Conservation (phyloP, 805 yeast species). For the Cyberlindnera lachancei region DNA sequence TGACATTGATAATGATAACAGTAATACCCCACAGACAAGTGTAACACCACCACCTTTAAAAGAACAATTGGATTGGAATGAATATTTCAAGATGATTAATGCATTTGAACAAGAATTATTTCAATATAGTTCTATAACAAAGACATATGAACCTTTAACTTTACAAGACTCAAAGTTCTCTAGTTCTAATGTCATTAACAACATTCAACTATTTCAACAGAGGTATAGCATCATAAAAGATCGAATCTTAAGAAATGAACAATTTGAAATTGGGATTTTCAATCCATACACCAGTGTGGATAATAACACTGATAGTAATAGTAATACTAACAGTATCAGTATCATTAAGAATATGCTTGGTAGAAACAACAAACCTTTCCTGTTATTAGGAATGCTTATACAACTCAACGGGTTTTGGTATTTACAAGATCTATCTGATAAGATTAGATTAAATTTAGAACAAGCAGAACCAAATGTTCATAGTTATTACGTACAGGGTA, state of each 20-base stretch:
- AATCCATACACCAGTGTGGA: conserved; percentile 29
- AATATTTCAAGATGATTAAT: conserved; percentile 59
- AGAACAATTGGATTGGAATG: conserved; percentile 53
- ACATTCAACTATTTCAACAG: conserved; percentile 37
- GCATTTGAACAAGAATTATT: conserved; percentile 59
- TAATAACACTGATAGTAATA: conserved; percentile 9
- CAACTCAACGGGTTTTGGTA: conserved; percentile 62
- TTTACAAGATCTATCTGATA: conserved; percentile 76
- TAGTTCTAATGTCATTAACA: conserved; percentile 22
- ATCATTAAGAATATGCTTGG: conserved; percentile 82
- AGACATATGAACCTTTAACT: conserved; percentile 44
- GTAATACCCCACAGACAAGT: conserved; percentile 21
- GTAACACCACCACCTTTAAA: conserved; percentile 20
- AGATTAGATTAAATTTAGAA: conserved; percentile 50
- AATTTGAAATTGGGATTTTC: conserved; percentile 41
- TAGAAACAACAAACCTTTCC: conserved; percentile 66
- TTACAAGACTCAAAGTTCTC: conserved; percentile 16
- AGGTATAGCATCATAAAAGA: conserved; percentile 63
- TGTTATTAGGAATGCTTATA: conserved; percentile 70
- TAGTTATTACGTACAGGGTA: conserved; percentile 65
- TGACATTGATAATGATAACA: neutral
- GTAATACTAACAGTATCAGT: conserved; percentile 37
- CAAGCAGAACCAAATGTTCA: conserved; percentile 58
- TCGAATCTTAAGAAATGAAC: conserved; percentile 66
- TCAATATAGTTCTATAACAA: conserved; percentile 51